phyloP scores from a whole-genome alignment of 257 asterid species.

The Salvia splendens region DNA sequence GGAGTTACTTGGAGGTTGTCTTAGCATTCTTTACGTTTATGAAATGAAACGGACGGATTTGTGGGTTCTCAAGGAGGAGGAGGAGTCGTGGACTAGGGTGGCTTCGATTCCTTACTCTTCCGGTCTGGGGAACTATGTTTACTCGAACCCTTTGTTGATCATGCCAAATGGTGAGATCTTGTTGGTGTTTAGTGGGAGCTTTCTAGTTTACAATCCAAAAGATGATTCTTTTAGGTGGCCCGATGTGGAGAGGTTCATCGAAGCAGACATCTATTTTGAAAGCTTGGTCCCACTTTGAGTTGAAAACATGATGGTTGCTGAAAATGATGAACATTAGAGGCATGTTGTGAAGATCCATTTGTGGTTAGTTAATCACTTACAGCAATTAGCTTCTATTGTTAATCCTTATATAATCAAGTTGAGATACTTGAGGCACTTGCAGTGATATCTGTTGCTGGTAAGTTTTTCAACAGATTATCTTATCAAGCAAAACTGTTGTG shows the following conservation, averaged over 20 bases:
- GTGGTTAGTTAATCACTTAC: too few relatives aligned
- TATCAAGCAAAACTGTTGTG: too few relatives aligned
- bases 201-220: conserved; percentile 42
- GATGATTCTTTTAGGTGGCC: conserved; percentile 32
- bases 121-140: conserved; percentile 15
- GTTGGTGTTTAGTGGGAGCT: conserved; percentile 26
- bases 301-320: not conserved
- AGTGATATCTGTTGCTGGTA: too few relatives aligned
- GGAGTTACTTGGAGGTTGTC: conserved; percentile 41
- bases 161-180: conserved; percentile 42
- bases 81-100: conserved; percentile 50
- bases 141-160: conserved; percentile 36
- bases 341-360: too few relatives aligned
- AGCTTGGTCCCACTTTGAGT: conserved; percentile 45
- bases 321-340: not conserved
- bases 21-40: conserved; percentile 38
- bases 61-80: conserved; percentile 43
- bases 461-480: too few relatives aligned
- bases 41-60: conserved; percentile 29
- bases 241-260: conserved; percentile 24
- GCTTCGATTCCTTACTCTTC: conserved; percentile 35
- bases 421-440: too few relatives aligned
- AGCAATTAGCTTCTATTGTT: too few relatives aligned
- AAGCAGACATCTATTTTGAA: conserved; percentile 44
- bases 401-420: too few relatives aligned